Conservation (phyloP, 2,329 filamentous ascomycete species). For the Nemania diffusa region DNA sequence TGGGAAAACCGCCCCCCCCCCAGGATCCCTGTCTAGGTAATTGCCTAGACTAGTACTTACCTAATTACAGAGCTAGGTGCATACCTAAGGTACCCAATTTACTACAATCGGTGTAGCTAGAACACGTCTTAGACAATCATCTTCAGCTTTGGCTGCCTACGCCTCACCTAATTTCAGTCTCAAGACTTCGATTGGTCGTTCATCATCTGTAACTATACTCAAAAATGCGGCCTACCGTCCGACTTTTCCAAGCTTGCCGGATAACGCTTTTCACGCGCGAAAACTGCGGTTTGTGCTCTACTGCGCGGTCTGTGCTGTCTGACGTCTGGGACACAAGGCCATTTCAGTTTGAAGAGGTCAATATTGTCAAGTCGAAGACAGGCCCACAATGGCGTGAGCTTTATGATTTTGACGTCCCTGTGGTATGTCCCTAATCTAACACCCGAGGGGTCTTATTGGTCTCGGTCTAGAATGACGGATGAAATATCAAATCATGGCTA, state of each 20-base stretch:
- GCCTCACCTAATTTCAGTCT: not conserved
- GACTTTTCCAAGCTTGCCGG: conserved; percentile 65
- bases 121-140: too few species aligned
- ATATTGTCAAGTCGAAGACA: conserved; percentile 72
- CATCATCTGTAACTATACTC: not conserved
- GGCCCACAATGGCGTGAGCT: conserved; percentile 72
- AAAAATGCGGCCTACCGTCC: conserved; percentile 62
- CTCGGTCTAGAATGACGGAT: not conserved
- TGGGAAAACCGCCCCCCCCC: not conserved
- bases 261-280: conserved; percentile 81
- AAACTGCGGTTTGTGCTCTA: conserved; percentile 76
- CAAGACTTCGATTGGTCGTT: not conserved
- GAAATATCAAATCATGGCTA: not conserved
- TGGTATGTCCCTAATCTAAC: conserved; percentile 62
- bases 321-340: conserved; percentile 73
- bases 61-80: not conserved
- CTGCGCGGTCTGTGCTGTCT: conserved; percentile 74
- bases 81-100: too few species aligned
- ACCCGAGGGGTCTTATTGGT: not conserved
- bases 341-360: conserved; percentile 75
- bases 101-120: too few species aligned
- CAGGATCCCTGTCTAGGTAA: not conserved
- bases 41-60: not conserved
- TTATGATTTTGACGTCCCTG: conserved; percentile 85
- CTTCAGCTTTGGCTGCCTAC: conserved; percentile 4